Evolutionary conservation across 495 filamentous ascomycete genomes (phyloP).

Genomic region (Venustampulla echinocandica): DNA sequence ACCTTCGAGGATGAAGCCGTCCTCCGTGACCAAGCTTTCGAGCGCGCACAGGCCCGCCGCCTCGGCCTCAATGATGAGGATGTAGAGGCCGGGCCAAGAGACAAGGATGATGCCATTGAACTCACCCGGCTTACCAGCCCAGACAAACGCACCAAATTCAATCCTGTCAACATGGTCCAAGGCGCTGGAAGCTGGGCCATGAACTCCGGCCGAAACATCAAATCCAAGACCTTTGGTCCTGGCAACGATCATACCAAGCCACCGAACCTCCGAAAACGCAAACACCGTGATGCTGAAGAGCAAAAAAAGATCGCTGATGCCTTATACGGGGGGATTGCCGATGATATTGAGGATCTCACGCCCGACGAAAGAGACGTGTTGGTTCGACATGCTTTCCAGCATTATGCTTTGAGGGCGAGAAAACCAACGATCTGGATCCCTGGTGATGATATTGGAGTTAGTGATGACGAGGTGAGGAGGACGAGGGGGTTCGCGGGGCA

Average conservation of each 20-base stretch:
- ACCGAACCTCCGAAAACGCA: constrained; percentile 27
- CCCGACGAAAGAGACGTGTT: constrained; percentile 83
- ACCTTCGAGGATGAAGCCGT: constrained; percentile 94
- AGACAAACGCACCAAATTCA: constrained; percentile 25
- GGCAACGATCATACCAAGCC: constrained; percentile 34
- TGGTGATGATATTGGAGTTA: constrained; percentile 80
- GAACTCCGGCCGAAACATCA: constrained; percentile 10
- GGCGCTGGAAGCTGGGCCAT: constrained; percentile 41
- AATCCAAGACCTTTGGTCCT: constrained; percentile 17
- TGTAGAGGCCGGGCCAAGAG: not conserved
- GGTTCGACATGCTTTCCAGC: constrained; percentile 83
- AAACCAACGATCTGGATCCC: constrained; percentile 92
- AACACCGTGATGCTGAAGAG: constrained; percentile 47
- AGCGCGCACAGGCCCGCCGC: constrained; percentile 59
- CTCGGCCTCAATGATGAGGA: constrained; percentile 37
- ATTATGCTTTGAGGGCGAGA: constrained; percentile 76
- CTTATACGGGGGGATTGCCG: constrained; percentile 76
- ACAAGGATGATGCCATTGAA: constrained; percentile 47
- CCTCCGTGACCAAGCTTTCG: constrained; percentile 79
- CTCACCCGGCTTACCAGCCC: constrained; percentile 28
- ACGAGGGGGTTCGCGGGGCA: constrained; percentile 63
- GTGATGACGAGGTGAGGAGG: constrained; percentile 79
- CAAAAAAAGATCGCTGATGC: constrained; percentile 66
- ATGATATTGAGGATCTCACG: constrained; percentile 90
- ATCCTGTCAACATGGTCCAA: constrained; percentile 37